Evolutionary conservation across 1,284 basidiomycete genomes (phyloP).

Genomic region (Heterobasidion annosum): DNA sequence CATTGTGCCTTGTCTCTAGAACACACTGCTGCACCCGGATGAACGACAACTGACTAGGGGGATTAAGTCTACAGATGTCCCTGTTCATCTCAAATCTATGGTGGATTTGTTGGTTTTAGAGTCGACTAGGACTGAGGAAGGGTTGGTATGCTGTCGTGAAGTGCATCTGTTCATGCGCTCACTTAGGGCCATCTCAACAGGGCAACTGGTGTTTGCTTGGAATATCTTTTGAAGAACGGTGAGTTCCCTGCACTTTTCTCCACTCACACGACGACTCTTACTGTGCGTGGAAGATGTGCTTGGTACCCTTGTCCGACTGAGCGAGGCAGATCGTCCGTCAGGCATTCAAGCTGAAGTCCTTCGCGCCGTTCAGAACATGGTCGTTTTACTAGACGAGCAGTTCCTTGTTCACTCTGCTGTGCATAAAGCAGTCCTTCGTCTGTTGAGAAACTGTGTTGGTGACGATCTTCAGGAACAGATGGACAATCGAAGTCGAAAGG

Average conservation of each 20-base stretch:
- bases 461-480: conserved; percentile 81
- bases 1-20: conserved; percentile 29
- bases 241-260: conserved; percentile 8
- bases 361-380: conserved; percentile 78
- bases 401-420: conserved; percentile 88
- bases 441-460: conserved; percentile 87
- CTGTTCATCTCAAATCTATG: conserved; percentile 71
- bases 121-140: conserved; percentile 74
- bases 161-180: background rate
- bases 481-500: conserved; percentile 57
- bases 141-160: conserved; percentile 41
- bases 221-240: conserved; percentile 89
- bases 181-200: conserved; percentile 28
- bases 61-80: conserved; percentile 77
- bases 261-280: background rate
- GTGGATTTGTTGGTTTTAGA: conserved; percentile 86
- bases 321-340: conserved; percentile 73
- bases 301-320: conserved; percentile 76
- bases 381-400: conserved; percentile 82
- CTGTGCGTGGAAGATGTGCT: conserved; percentile 54
- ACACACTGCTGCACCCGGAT: conserved; percentile 70
- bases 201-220: conserved; percentile 79
- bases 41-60: conserved; percentile 76
- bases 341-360: conserved; percentile 85
- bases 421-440: conserved; percentile 78